phyloP scores from a whole-genome alignment of 345 rosid species.

The Nasturtium officinale region DNA sequence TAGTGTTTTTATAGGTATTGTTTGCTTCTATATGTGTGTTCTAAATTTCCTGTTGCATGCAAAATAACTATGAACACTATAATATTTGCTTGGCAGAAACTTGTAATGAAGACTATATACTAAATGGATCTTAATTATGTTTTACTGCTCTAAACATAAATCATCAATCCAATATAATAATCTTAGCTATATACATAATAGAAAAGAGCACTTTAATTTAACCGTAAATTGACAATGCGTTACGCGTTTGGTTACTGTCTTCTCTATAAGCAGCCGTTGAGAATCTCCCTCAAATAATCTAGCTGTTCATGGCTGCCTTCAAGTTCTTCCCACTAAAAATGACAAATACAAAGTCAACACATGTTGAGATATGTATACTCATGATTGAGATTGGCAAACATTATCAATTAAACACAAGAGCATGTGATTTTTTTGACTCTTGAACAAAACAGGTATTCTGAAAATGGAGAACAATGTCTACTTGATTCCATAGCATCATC shows the following conservation, averaged over 20 bases:
- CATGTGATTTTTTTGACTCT: neutral
- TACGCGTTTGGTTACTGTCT: constrained; percentile 28
- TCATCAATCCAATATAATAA: constrained; percentile 26
- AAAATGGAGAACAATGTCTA: neutral
- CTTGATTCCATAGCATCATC: constrained; percentile 18
- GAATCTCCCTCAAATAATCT: constrained; percentile 76
- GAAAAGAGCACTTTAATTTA: neutral
- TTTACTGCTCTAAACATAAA: constrained; percentile 28
- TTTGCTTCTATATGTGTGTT: constrained; percentile 9
- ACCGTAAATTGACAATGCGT: constrained; percentile 1
- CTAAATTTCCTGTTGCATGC: constrained; percentile 12
- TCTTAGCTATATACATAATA: constrained; percentile 29
- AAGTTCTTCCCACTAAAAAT: constrained; percentile 79
- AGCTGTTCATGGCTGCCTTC: constrained; percentile 79
- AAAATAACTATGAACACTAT: constrained; percentile 11
- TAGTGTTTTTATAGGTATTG: constrained; percentile 23
- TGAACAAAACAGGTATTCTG: neutral
- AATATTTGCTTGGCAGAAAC: constrained; percentile 27
- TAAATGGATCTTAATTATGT: constrained; percentile 17
- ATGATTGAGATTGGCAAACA: neutral
- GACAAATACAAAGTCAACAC: constrained; percentile 28
- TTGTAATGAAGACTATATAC: constrained; percentile 20
- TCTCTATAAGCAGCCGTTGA: constrained; percentile 53
- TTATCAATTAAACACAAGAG: neutral
- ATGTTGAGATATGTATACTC: constrained; percentile 1